These are phyloP conservation scores for Rosa rugosa DNA, from an alignment of 306 rosid species.

Conservation along the genomic window DNA sequence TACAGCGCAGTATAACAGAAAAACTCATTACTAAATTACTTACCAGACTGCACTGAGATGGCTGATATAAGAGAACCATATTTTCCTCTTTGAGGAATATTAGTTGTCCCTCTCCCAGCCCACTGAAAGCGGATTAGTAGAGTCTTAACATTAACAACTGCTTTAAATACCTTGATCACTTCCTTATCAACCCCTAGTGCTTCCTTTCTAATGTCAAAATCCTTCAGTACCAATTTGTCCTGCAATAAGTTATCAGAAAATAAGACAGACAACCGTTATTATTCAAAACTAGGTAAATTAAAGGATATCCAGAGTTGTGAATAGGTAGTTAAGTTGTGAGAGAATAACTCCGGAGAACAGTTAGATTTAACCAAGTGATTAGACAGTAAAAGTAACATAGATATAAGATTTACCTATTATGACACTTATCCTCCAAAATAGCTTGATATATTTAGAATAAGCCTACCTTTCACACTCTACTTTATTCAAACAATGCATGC, in stretches of 20 bases:
- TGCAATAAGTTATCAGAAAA: constrained; percentile 25
- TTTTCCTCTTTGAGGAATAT: constrained; percentile 40
- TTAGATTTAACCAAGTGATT: background rate
- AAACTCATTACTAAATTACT: constrained; percentile 16
- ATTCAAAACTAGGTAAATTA: background rate
- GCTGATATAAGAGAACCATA: constrained; percentile 77
- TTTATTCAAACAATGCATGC: background rate
- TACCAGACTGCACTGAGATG: constrained; percentile 62
- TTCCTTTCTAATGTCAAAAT: constrained; percentile 24
- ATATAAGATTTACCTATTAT: background rate
- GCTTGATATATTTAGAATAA: background rate
- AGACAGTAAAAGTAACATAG: background rate
- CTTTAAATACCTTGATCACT: constrained; percentile 29
- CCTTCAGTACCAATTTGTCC: constrained; percentile 11
- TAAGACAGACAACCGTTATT: background rate
- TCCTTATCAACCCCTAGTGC: constrained; percentile 22
- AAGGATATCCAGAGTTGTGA: background rate
- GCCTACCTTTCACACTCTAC: background rate
- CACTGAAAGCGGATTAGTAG: constrained; percentile 53
- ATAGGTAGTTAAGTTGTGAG: background rate
- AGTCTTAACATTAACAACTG: constrained; percentile 35
- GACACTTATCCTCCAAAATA: background rate
- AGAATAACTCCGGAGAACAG: background rate
- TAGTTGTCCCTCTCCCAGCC: constrained; percentile 70
- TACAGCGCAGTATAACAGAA: background rate